phyloP scores from a whole-genome alignment of 1,284 basidiomycete genomes.

The Fomitopsis palustris region DNA sequence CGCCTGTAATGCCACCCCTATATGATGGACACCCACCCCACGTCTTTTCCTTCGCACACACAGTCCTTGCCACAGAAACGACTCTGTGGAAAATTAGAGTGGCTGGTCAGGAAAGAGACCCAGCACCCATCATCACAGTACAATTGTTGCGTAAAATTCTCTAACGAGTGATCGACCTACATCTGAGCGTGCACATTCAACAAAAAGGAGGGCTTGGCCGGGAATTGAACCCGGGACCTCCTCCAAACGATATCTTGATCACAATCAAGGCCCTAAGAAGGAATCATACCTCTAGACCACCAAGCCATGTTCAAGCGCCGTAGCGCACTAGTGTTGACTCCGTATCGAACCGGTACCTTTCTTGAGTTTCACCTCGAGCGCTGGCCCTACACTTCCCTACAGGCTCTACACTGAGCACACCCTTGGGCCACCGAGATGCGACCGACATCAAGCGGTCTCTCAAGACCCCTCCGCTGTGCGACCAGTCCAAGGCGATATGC shows the following conservation, averaged over 20 bases:
- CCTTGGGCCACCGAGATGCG: background rate
- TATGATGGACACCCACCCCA: too few species aligned
- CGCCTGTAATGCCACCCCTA: too few species aligned
- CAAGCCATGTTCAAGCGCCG: slow-evolving; percentile 2
- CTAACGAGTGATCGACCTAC: too few species aligned
- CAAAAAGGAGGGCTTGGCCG: slow-evolving; percentile 62
- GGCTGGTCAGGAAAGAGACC: too few species aligned
- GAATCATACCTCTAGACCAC: slow-evolving; percentile 8
- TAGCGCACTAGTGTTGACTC: slow-evolving; percentile 9
- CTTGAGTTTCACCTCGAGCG: too few species aligned
- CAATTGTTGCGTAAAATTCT: too few species aligned
- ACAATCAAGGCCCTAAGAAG: slow-evolving; percentile 4
- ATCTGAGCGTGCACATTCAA: too few species aligned
- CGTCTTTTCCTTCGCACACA: too few species aligned
- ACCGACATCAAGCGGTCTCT: slow-evolving; percentile 8
- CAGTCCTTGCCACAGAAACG: too few species aligned
- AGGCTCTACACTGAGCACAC: background rate
- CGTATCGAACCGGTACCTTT: too few species aligned
- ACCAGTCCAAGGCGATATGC: slow-evolving; percentile 11
- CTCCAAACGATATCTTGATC: slow-evolving; percentile 41
- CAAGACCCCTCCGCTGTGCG: slow-evolving; percentile 13
- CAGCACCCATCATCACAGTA: too few species aligned
- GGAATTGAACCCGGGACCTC: slow-evolving; percentile 86
- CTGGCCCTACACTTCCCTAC: slow-evolving; percentile 17
- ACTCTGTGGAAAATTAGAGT: too few species aligned